phyloP scores from a whole-genome alignment of 2,329 filamentous ascomycete genomes.

The Colletotrichum australisinense region DNA sequence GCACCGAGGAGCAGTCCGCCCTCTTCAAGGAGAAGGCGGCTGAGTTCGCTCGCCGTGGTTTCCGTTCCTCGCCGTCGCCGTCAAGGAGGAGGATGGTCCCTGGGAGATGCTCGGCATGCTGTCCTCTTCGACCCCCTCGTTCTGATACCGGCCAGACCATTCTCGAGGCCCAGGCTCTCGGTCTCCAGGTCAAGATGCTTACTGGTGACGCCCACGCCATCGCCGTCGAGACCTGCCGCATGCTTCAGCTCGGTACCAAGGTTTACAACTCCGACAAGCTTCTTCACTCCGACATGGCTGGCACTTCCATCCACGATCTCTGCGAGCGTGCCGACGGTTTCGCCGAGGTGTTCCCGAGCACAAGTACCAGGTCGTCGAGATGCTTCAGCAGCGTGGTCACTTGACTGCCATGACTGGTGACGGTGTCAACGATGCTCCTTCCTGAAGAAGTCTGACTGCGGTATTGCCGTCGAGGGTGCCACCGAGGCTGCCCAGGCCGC shows the following conservation, averaged over 20 bases:
- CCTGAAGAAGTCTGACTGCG: constrained; percentile 81
- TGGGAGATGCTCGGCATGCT: constrained; percentile 82
- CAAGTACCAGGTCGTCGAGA: constrained; percentile 82
- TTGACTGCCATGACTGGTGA: constrained; percentile 83
- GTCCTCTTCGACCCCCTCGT: constrained; percentile 86
- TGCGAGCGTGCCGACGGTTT: constrained; percentile 81
- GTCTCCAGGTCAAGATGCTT: constrained; percentile 84
- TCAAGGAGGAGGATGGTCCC: constrained; percentile 80
- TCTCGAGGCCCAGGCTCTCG: constrained; percentile 79
- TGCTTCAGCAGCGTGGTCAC: constrained; percentile 79
- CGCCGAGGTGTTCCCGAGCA: constrained; percentile 80
- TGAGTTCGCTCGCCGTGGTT: constrained; percentile 82
- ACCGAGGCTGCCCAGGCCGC: constrained; percentile 79
- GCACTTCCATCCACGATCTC: constrained; percentile 79
- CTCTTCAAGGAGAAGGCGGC: constrained; percentile 79
- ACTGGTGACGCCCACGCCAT: constrained; percentile 85
- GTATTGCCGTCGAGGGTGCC: constrained; percentile 79
- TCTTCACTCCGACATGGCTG: constrained; percentile 79
- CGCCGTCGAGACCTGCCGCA: constrained; percentile 85
- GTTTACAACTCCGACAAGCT: constrained; percentile 85
- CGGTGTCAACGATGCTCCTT: constrained; percentile 80
- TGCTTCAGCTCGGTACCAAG: constrained; percentile 82
- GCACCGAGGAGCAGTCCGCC: constrained; percentile 71
- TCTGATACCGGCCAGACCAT: constrained; percentile 84
- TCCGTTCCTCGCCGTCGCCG: constrained; percentile 84